Evolutionary conservation across 2,329 filamentous ascomycete species (phyloP).

Genomic region (Teratosphaeria pseudoeucalypti): DNA sequence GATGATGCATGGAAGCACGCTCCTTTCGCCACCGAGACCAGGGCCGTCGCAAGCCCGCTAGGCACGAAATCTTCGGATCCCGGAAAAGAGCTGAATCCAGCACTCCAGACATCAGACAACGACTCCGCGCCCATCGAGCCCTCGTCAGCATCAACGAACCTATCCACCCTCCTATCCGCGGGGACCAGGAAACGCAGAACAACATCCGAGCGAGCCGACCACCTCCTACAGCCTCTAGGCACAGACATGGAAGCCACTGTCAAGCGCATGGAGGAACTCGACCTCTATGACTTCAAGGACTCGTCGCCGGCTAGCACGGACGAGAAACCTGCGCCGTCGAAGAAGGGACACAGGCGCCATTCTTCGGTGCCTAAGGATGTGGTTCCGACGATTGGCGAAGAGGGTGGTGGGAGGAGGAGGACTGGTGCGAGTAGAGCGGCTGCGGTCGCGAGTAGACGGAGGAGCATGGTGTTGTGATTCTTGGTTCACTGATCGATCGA

Average conservation of each 20-base stretch:
- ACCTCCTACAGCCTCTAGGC: not conserved
- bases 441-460: constrained; percentile 23
- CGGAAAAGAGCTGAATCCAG: constrained; percentile 1
- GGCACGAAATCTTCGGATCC: constrained; percentile 7
- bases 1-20: constrained; percentile 14
- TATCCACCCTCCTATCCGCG: constrained; percentile 8
- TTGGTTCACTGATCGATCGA: no score
- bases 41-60: constrained; percentile 11
- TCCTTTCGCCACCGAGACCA: constrained; percentile 1
- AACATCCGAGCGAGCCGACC: constrained; percentile 3
- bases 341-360: constrained; percentile 13
- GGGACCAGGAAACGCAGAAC: not conserved
- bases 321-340: not conserved
- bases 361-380: constrained; percentile 16
- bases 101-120: not conserved
- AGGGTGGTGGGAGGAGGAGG: not conserved
- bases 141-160: constrained; percentile 4
- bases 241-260: constrained; percentile 11
- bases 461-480: constrained; percentile 25
- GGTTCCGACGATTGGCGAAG: not conserved
- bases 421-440: constrained; percentile 17
- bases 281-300: constrained; percentile 26
- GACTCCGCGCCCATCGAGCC: not conserved
- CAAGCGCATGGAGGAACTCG: constrained; percentile 19
- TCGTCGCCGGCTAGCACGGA: constrained; percentile 11